Percentiles rank a stretch among this genome's conserved stretches.
Evolutionary conservation across 1,284 basidiomycete genomes (phyloP).

Genomic region (Stereum hirsutum): DNA sequence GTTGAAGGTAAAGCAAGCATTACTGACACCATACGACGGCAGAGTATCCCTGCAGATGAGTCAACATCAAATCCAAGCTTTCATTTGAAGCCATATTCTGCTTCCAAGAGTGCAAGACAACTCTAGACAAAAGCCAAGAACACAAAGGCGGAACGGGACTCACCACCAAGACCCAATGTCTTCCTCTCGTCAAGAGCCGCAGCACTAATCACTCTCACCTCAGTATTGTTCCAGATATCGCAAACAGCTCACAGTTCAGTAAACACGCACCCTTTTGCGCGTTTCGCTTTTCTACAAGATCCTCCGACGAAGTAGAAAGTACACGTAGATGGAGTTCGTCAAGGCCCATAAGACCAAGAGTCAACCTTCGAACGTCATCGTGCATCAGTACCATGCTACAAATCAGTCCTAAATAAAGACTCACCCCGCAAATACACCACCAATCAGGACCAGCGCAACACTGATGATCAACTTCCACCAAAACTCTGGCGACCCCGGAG

Average conservation of each 20-base stretch:
- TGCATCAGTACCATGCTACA: neutral
- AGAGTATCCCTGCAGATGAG: no score
- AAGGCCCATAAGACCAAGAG: constrained; percentile 90
- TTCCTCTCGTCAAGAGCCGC: constrained; percentile 67
- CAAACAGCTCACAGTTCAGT: no score
- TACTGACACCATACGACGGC: no score
- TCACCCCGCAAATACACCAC: constrained; percentile 83
- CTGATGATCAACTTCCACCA: constrained; percentile 65
- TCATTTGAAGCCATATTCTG: no score
- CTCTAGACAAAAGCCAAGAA: constrained; percentile 4
- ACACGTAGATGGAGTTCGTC: constrained; percentile 91
- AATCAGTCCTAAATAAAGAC: constrained; percentile 13
- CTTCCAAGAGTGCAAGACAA: neutral
- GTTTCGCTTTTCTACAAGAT: constrained; percentile 55
- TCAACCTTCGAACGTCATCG: constrained; percentile 48
- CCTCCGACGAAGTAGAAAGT: constrained; percentile 71
- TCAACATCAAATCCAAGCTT: neutral
- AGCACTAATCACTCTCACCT: constrained; percentile 60
- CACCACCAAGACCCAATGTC: constrained; percentile 94
- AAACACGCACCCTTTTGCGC: constrained; percentile 54
- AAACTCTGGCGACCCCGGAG: constrained; percentile 40
- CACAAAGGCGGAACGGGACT: constrained; percentile 18
- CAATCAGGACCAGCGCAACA: constrained; percentile 58
- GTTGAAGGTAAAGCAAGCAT: no score
- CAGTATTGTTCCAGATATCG: no score